Evolutionary conservation across 2,329 filamentous ascomycete genomes (phyloP).

Genomic region (Geosmithia flava): DNA sequence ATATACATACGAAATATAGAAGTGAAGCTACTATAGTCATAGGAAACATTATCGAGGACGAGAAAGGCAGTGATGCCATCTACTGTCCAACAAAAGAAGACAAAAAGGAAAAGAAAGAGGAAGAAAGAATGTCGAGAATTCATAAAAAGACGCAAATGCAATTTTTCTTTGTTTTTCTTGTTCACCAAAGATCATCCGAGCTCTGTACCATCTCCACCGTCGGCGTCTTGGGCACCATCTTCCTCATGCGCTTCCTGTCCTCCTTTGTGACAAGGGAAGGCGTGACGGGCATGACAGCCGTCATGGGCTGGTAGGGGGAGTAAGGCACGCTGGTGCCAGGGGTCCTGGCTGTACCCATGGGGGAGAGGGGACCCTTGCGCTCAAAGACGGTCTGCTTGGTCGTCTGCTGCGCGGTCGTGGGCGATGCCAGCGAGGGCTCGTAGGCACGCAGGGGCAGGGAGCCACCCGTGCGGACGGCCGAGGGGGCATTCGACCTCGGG

Average conservation of each 20-base stretch:
- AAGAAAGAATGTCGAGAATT: background rate
- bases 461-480: constrained; percentile 44
- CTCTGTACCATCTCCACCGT: constrained; percentile 49
- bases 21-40: background rate
- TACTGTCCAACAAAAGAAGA: background rate
- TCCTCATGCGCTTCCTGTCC: constrained; percentile 58
- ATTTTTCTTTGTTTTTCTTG: background rate
- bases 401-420: constrained; percentile 29
- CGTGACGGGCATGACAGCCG: constrained; percentile 63
- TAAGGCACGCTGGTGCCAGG: constrained; percentile 59
- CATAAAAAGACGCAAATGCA: background rate
- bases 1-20: background rate
- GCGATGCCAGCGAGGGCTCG: constrained; percentile 41
- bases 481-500: constrained; percentile 33
- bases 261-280: constrained; percentile 60
- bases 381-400: constrained; percentile 55
- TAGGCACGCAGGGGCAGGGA: constrained; percentile 49
- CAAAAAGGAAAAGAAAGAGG: background rate
- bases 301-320: constrained; percentile 68
- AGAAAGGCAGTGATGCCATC: background rate
- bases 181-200: constrained; percentile 52
- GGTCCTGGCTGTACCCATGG: constrained; percentile 40
- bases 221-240: constrained; percentile 50
- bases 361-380: constrained; percentile 39
- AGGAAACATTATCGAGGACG: background rate